phyloP scores from a whole-genome alignment of 345 rosid species.

The Limnanthes douglasii region DNA sequence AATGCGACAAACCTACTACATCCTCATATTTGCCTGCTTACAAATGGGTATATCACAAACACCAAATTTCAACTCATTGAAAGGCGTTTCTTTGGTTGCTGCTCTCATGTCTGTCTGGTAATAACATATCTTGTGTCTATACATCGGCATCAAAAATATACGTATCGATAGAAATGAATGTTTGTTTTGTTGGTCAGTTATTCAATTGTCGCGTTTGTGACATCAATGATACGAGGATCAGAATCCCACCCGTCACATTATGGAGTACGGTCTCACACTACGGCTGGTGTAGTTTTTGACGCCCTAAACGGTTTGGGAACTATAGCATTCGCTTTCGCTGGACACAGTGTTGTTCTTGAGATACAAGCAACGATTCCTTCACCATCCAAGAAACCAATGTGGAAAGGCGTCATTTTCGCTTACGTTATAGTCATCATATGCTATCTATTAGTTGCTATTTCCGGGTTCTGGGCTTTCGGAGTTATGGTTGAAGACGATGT shows the following conservation, averaged over 20 bases:
- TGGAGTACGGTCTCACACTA: slow-evolving; percentile 14
- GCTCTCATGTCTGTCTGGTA: slow-evolving; percentile 62
- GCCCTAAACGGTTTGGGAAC: slow-evolving; percentile 30
- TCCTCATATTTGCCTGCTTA: slow-evolving; percentile 49
- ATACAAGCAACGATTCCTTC: slow-evolving; percentile 58
- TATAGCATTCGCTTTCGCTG: slow-evolving; percentile 46
- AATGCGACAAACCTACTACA: slow-evolving; percentile 42
- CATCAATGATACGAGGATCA: slow-evolving; percentile 14
- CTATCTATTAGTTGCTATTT: slow-evolving; percentile 23
- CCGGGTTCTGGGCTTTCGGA: slow-evolving; percentile 44
- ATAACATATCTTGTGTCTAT: no score
- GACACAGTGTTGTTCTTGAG: slow-evolving; percentile 48
- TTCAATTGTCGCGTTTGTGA: slow-evolving; percentile 15
- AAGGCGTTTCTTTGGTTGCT: slow-evolving; percentile 63
- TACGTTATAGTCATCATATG: slow-evolving; percentile 28
- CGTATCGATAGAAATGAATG: no score
- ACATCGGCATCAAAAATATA: no score
- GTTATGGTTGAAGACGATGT: slow-evolving; percentile 28
- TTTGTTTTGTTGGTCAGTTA: no score
- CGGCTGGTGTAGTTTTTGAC: slow-evolving; percentile 11
- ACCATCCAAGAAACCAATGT: slow-evolving; percentile 45
- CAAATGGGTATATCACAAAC: slow-evolving; percentile 65
- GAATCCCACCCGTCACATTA: slow-evolving; percentile 11
- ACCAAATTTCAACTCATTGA: slow-evolving; percentile 75
- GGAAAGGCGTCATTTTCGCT: slow-evolving; percentile 37